Evolutionary conservation across 305 asterid genomes (phyloP).

Genomic region (Fraxinus angustifolia): DNA sequence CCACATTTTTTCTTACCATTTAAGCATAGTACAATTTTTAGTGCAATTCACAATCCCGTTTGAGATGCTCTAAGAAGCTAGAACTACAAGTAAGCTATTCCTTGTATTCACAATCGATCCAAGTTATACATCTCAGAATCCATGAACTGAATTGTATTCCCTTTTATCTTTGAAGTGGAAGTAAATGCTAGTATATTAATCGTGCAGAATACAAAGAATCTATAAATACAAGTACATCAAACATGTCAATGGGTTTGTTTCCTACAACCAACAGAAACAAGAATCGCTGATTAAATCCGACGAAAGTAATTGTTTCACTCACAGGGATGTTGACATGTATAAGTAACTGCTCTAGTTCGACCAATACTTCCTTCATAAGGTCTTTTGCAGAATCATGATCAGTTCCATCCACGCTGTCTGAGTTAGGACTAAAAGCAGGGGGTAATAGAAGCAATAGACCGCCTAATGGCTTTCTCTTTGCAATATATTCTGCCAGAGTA

Average conservation of each 20-base stretch:
- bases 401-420: slow-evolving; percentile 35
- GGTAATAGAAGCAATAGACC: slow-evolving; percentile 87
- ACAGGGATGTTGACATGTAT: slow-evolving; percentile 75
- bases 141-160: slow-evolving; percentile 2
- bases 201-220: slow-evolving; percentile 2
- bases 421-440: slow-evolving; percentile 50
- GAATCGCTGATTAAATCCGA: not conserved
- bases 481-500: slow-evolving; percentile 69
- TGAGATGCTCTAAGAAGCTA: not conserved
- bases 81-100: not conserved
- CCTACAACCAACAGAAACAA: not conserved
- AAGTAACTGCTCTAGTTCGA: slow-evolving; percentile 66
- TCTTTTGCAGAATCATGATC: slow-evolving; percentile 37
- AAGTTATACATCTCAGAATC: not conserved
- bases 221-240: slow-evolving; percentile 15
- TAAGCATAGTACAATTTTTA: not conserved
- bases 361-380: slow-evolving; percentile 39
- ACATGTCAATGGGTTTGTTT: not conserved
- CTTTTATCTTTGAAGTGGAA: slow-evolving; percentile 1
- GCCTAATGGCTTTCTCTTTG: slow-evolving; percentile 73
- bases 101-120: not conserved
- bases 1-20: not conserved
- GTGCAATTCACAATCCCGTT: slow-evolving; percentile 2
- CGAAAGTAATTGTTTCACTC: slow-evolving; percentile 34
- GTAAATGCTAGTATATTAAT: not conserved